These are phyloP conservation scores for Penicillium sp. DNA, from an alignment of 2,329 filamentous ascomycete species.

Conservation along the genomic window DNA sequence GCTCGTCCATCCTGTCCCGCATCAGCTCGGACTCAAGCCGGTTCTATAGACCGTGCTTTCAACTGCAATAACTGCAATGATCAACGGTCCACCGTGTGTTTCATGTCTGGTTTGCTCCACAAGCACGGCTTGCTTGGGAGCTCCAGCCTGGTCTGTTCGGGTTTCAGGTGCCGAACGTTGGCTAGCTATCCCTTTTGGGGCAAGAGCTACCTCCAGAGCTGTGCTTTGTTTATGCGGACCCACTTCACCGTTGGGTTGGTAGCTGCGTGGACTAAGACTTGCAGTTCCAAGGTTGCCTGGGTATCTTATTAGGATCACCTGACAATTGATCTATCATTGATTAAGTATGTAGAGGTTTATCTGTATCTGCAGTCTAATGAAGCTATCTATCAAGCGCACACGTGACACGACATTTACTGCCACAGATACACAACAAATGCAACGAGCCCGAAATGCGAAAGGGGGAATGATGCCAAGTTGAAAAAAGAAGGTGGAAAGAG, in stretches of 20 bases:
- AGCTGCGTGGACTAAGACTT: background rate
- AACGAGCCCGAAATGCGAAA: slow-evolving; percentile 1
- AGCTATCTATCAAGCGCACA: background rate
- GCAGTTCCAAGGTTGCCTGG: background rate
- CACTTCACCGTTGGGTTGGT: background rate
- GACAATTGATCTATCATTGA: background rate
- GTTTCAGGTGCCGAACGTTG: background rate
- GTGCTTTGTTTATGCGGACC: background rate
- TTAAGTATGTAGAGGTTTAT: background rate
- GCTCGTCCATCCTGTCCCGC: background rate
- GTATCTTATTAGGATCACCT: background rate
- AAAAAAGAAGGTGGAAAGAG: background rate
- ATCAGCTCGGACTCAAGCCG: background rate
- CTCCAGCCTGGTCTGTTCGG: background rate
- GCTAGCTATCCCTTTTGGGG: background rate
- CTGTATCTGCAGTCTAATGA: background rate
- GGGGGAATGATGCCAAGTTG: background rate
- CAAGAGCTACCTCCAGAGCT: background rate
- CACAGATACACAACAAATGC: background rate
- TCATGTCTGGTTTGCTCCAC: background rate
- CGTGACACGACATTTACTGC: background rate
- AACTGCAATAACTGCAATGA: background rate
- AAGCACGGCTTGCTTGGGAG: background rate
- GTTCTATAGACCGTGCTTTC: slow-evolving; percentile 1
- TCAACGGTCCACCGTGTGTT: slow-evolving; percentile 3